Evolutionary conservation across 768 basidiomycete species (phyloP).

Genomic region (Lepiota venenata): DNA sequence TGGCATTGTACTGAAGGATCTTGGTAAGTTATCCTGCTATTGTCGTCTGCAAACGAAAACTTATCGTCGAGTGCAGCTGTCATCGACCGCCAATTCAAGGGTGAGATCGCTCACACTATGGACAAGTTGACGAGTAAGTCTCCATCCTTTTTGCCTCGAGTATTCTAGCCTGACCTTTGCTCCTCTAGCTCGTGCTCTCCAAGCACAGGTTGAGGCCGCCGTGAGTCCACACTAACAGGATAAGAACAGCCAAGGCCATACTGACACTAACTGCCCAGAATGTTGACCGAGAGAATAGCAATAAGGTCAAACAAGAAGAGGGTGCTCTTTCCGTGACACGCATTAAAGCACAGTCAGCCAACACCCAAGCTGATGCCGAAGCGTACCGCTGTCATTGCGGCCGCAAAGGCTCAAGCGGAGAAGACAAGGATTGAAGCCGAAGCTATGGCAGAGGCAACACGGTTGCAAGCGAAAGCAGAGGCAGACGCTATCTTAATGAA

Average conservation of each 20-base stretch:
- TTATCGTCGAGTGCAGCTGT: conserved; percentile 48
- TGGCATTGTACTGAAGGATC: conserved; percentile 79
- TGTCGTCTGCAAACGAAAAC: not conserved
- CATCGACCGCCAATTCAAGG: conserved; percentile 86
- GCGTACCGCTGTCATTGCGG: conserved; percentile 73
- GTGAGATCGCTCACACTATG: conserved; percentile 83
- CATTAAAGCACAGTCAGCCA: conserved; percentile 66
- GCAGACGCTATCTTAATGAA: conserved; percentile 65
- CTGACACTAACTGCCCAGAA: conserved; percentile 41
- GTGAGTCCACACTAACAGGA: conserved; percentile 35
- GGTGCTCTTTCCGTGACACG: conserved; percentile 73
- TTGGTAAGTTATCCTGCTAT: conserved; percentile 40
- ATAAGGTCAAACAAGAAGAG: conserved; percentile 84
- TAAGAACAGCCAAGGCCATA: not conserved
- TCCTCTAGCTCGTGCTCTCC: conserved; percentile 61
- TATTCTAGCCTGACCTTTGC: conserved; percentile 9
- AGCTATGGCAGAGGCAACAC: conserved; percentile 75
- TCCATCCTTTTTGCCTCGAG: not conserved
- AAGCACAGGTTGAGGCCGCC: conserved; percentile 86
- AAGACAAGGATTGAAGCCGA: conserved; percentile 72
- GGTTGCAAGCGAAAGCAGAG: conserved; percentile 73
- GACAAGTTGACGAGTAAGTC: conserved; percentile 63
- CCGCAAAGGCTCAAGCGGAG: conserved; percentile 70
- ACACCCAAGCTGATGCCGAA: conserved; percentile 69
- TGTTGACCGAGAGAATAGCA: conserved; percentile 84